A percentile compares a stretch with the other conserved stretches of the same genome.
These are phyloP conservation scores for Xylaria cubensis DNA, from an alignment of 495 filamentous ascomycete genomes.

Conservation along the genomic window DNA sequence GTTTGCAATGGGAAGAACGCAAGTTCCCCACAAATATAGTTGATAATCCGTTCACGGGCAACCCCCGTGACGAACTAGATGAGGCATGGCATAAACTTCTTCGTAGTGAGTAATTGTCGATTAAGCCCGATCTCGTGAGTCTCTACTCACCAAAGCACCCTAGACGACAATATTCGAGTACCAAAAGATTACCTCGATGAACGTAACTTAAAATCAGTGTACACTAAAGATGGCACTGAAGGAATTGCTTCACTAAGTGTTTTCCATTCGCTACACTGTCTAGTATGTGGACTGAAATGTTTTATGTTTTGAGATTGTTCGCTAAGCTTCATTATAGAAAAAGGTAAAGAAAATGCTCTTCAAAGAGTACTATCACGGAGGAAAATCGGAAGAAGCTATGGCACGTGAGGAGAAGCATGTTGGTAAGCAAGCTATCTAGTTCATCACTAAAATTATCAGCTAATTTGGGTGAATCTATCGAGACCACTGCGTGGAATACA, in stretches of 20 bases:
- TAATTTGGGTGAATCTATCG: not conserved
- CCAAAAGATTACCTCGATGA: slow-evolving; percentile 8
- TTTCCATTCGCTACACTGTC: not conserved
- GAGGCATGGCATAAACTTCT: not conserved
- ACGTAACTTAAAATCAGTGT: slow-evolving; percentile 1
- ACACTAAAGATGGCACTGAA: slow-evolving; percentile 3
- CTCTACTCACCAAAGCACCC: not conserved
- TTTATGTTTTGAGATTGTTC: not conserved
- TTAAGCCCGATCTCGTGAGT: not conserved
- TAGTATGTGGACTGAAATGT: not conserved
- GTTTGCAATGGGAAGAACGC: slow-evolving; percentile 3
- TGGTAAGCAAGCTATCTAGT: not conserved
- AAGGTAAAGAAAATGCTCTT: slow-evolving; percentile 13
- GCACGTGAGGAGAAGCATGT: slow-evolving; percentile 6
- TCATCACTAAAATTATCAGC: not conserved
- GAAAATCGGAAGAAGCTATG: slow-evolving; percentile 5
- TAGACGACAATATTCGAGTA: slow-evolving; percentile 5
- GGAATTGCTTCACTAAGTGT: slow-evolving; percentile 4
- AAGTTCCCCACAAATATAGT: slow-evolving; percentile 6
- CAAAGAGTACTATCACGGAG: not conserved
- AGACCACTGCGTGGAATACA: slow-evolving; percentile 6
- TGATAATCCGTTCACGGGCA: not conserved
- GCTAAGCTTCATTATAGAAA: not conserved
- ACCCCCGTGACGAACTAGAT: slow-evolving; percentile 1
- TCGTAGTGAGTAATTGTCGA: not conserved